Conservation (phyloP, 495 filamentous ascomycete species). For the Penicillium ochrochloron region DNA sequence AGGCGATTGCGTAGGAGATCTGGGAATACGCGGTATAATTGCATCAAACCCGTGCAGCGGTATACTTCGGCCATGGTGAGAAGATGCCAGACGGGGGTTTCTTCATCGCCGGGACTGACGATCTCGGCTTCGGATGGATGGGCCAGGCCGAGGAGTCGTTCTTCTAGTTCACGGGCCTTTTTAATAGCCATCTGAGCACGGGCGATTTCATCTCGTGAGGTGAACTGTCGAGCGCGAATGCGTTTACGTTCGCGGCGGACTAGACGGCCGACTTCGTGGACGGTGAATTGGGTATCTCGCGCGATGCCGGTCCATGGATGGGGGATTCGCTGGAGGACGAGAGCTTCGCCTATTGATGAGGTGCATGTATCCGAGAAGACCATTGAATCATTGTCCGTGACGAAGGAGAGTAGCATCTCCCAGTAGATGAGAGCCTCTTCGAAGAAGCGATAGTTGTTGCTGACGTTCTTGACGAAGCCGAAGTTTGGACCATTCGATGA, state of each 20-base stretch:
- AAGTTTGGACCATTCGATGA: slow-evolving; percentile 14
- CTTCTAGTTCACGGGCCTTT: slow-evolving; percentile 54
- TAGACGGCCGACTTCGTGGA: slow-evolving; percentile 59
- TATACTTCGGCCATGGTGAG: slow-evolving; percentile 62
- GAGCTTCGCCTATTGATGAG: slow-evolving; percentile 30
- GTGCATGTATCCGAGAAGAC: slow-evolving; percentile 26
- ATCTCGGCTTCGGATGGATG: slow-evolving; percentile 55
- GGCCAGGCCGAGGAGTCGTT: slow-evolving; percentile 53
- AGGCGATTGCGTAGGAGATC: slow-evolving; percentile 53
- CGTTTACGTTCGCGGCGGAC: slow-evolving; percentile 55
- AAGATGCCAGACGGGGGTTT: slow-evolving; percentile 60
- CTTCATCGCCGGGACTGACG: slow-evolving; percentile 57
- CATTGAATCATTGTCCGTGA: slow-evolving; percentile 51
- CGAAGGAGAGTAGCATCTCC: slow-evolving; percentile 64
- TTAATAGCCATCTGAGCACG: slow-evolving; percentile 49
- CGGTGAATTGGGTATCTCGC: slow-evolving; percentile 56
- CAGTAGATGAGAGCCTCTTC: slow-evolving; percentile 63
- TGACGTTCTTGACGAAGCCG: slow-evolving; percentile 32
- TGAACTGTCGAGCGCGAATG: slow-evolving; percentile 39
- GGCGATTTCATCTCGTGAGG: slow-evolving; percentile 46
- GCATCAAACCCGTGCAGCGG: slow-evolving; percentile 57
- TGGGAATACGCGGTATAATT: slow-evolving; percentile 61
- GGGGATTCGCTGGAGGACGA: slow-evolving; percentile 50
- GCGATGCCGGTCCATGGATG: slow-evolving; percentile 66
- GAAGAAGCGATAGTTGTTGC: slow-evolving; percentile 60